These are phyloP conservation scores for Cryptococcus depauperatus DNA, from an alignment of 1,284 basidiomycete genomes.

Conservation along the genomic window DNA sequence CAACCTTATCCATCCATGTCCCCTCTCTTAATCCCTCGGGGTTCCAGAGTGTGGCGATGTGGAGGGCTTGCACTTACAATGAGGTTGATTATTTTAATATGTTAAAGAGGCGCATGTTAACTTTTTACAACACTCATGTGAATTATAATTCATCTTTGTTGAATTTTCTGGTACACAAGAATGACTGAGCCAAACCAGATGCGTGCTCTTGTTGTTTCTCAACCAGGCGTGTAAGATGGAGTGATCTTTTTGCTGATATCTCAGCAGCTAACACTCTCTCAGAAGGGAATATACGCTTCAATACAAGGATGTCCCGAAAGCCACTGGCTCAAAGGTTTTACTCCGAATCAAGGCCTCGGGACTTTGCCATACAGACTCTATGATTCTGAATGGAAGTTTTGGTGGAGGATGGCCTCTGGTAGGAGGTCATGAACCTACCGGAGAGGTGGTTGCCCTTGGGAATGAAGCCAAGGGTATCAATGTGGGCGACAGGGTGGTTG, in stretches of 20 bases:
- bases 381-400: slow-evolving; percentile 16
- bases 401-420: slow-evolving; percentile 14
- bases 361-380: slow-evolving; percentile 23
- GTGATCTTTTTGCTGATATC: background rate
- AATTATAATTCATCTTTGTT: no score
- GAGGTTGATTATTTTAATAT: no score
- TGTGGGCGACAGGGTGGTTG: slow-evolving; percentile 19
- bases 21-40: no score
- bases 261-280: background rate
- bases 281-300: slow-evolving; percentile 17
- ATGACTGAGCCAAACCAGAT: no score
- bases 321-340: slow-evolving; percentile 10
- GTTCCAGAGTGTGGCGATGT: no score
- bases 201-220: slow-evolving; percentile 7
- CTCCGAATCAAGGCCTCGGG: slow-evolving; percentile 20
- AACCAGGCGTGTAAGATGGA: slow-evolving; percentile 8
- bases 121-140: no score
- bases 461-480: slow-evolving; percentile 11
- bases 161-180: no score
- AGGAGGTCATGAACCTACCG: slow-evolving; percentile 26
- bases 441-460: slow-evolving; percentile 18
- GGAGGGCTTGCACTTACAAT: no score
- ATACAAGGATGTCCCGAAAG: slow-evolving; percentile 10
- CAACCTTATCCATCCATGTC: no score
- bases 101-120: no score